Percentiles rank a stretch among this genome's conserved stretches.
Conservation (phyloP, 768 basidiomycete genomes). For the Tulasnella sp. region DNA sequence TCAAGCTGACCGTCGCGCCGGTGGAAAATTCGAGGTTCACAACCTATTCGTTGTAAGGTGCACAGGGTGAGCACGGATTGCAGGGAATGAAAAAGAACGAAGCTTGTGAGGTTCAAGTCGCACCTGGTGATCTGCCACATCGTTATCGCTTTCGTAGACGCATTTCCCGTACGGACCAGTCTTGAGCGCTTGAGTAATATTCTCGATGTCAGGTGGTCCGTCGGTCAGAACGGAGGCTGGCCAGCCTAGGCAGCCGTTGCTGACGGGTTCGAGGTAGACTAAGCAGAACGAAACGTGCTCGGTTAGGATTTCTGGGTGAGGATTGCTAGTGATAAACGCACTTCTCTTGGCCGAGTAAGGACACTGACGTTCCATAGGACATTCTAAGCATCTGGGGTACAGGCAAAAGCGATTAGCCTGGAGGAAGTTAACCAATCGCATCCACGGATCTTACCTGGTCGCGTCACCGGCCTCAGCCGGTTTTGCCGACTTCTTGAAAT, state of each 20-base stretch:
- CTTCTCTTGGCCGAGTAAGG: slow-evolving; percentile 88
- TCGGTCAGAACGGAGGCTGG: slow-evolving; percentile 72
- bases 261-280: slow-evolving; percentile 84
- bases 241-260: slow-evolving; percentile 60
- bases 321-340: slow-evolving; percentile 43
- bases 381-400: slow-evolving; percentile 65
- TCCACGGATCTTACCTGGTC: slow-evolving; percentile 42
- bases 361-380: slow-evolving; percentile 70
- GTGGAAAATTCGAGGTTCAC: slow-evolving; percentile 86
- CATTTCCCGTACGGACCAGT: slow-evolving; percentile 77
- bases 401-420: neutral
- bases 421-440: neutral
- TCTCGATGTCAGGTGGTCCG: slow-evolving; percentile 85
- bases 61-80: too few relatives aligned
- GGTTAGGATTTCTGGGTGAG: neutral
- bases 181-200: slow-evolving; percentile 70
- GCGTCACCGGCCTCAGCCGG: slow-evolving; percentile 68
- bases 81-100: neutral
- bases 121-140: slow-evolving; percentile 86
- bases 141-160: slow-evolving; percentile 82
- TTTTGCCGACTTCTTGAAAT: slow-evolving; percentile 75
- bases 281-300: slow-evolving; percentile 8
- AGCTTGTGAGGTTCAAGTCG: slow-evolving; percentile 13
- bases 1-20: slow-evolving; percentile 81
- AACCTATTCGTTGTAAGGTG: slow-evolving; percentile 56